Conservation (phyloP, 1,139 yeast genomes). For the Magnusiomyces clavatus region DNA sequence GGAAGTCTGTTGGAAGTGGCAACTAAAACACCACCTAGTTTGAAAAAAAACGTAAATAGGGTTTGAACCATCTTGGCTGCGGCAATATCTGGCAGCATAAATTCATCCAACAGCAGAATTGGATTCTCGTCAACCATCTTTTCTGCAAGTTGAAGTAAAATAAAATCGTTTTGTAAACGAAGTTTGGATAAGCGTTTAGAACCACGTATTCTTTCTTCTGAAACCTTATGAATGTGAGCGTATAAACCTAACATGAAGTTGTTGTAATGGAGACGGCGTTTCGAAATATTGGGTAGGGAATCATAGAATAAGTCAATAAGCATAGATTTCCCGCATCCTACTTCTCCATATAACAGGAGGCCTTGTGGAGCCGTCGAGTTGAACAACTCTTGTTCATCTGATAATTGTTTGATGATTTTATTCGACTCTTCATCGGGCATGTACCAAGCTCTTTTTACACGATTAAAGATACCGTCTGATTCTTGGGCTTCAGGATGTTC, state of each 20-base stretch:
- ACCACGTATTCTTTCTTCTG: slow-evolving; percentile 35
- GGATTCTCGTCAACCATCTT: slow-evolving; percentile 54
- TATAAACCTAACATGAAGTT: slow-evolving; percentile 64
- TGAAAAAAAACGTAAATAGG: slow-evolving; percentile 59
- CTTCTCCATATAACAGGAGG: slow-evolving; percentile 59
- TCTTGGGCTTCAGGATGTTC: slow-evolving; percentile 10
- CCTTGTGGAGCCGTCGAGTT: slow-evolving; percentile 58
- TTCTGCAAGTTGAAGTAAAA: slow-evolving; percentile 59
- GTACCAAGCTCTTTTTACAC: slow-evolving; percentile 19
- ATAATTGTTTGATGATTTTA: slow-evolving; percentile 42
- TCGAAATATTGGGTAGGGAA: slow-evolving; percentile 54
- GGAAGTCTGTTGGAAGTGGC: slow-evolving; percentile 69
- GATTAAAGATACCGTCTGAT: not conserved
- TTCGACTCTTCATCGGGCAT: slow-evolving; percentile 21
- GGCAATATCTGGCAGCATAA: slow-evolving; percentile 67
- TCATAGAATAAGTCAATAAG: slow-evolving; percentile 64
- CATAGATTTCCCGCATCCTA: slow-evolving; percentile 72
- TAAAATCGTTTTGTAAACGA: slow-evolving; percentile 49
- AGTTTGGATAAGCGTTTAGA: slow-evolving; percentile 31
- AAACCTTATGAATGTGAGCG: slow-evolving; percentile 51
- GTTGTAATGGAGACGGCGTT: slow-evolving; percentile 65
- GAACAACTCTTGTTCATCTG: slow-evolving; percentile 57
- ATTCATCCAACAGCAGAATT: slow-evolving; percentile 59
- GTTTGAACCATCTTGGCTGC: slow-evolving; percentile 61
- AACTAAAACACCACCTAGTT: slow-evolving; percentile 63